Evolutionary conservation across 2,329 filamentous ascomycete genomes (phyloP).

Genomic region (Chaetomium strumarium): DNA sequence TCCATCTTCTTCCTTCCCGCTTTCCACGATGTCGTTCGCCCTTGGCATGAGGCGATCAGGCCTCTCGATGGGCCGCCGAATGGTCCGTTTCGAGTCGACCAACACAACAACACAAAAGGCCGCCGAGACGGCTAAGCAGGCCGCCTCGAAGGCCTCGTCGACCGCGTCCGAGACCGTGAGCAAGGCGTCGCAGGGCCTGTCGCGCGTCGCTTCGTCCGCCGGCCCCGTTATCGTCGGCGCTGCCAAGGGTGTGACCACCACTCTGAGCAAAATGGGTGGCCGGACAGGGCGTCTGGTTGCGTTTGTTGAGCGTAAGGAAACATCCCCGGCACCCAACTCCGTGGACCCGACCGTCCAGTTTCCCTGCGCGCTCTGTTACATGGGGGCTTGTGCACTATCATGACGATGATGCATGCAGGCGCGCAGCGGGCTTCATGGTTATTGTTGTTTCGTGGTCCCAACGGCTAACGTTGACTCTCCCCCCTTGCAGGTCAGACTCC

Average conservation of each 20-base stretch:
- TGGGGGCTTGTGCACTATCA: not conserved
- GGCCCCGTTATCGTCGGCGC: constrained; percentile 70
- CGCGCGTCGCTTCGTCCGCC: constrained; percentile 72
- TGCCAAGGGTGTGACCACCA: constrained; percentile 58
- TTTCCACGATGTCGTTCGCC: constrained; percentile 23
- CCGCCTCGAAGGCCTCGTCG: constrained; percentile 38
- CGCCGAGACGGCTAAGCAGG: constrained; percentile 35
- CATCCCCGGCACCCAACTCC: not conserved
- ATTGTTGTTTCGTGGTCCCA: constrained; percentile 5
- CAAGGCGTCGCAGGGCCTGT: constrained; percentile 78
- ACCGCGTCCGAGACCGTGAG: constrained; percentile 42
- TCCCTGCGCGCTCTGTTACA: not conserved
- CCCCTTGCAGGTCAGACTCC: constrained; percentile 67
- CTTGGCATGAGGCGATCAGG: constrained; percentile 37
- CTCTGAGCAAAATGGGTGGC: constrained; percentile 73
- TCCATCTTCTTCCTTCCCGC: not conserved
- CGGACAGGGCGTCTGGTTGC: constrained; percentile 71
- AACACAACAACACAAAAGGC: constrained; percentile 33
- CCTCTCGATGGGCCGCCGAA: constrained; percentile 40
- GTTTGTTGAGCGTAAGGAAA: constrained; percentile 77
- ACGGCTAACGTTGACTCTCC: constrained; percentile 16
- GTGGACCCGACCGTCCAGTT: not conserved
- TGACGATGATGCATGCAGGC: not conserved
- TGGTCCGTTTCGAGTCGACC: constrained; percentile 55
- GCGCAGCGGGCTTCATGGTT: not conserved